Percentiles rank a stretch among this genome's conserved stretches.
phyloP scores from a whole-genome alignment of 2,329 filamentous ascomycete genomes.

The Botrytis elliptica region DNA sequence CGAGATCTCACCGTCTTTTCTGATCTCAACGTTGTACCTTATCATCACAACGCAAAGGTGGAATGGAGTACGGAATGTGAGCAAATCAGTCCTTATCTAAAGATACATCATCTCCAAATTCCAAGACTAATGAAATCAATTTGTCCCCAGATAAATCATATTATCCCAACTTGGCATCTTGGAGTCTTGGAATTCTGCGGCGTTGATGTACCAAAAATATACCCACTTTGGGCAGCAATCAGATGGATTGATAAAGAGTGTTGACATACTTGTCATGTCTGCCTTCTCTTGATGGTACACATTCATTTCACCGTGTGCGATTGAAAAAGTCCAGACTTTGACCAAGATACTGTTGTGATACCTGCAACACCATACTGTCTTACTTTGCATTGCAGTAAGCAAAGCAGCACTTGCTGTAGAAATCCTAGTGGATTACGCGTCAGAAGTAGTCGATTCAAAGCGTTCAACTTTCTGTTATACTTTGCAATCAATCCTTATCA shows the following conservation, averaged over 20 bases:
- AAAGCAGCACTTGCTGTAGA: slow-evolving; percentile 6
- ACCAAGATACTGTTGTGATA: slow-evolving; percentile 10
- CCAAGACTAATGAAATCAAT: not conserved
- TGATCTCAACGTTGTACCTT: not conserved
- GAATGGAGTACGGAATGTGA: not conserved
- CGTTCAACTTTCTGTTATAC: not conserved
- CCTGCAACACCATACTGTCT: slow-evolving; percentile 5
- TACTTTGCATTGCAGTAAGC: slow-evolving; percentile 15
- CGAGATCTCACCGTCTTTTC: not conserved
- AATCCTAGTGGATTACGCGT: slow-evolving; percentile 7
- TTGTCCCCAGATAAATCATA: not conserved
- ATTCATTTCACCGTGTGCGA: not conserved
- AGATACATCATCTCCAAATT: not conserved
- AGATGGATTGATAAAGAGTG: not conserved
- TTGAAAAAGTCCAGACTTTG: not conserved
- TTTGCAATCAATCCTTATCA: not conserved
- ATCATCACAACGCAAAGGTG: not conserved
- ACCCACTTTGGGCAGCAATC: slow-evolving; percentile 3
- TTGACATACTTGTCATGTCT: not conserved
- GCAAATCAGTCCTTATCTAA: slow-evolving; percentile 3
- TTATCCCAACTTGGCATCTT: slow-evolving; percentile 3
- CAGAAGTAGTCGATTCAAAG: not conserved
- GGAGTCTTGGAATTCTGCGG: slow-evolving; percentile 3
- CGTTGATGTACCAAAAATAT: not conserved
- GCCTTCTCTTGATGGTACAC: not conserved